Percentiles rank a stretch among this genome's conserved stretches.
These are phyloP conservation scores for Yamadazyma nakazawae DNA, from an alignment of 805 yeast species.

Conservation along the genomic window DNA sequence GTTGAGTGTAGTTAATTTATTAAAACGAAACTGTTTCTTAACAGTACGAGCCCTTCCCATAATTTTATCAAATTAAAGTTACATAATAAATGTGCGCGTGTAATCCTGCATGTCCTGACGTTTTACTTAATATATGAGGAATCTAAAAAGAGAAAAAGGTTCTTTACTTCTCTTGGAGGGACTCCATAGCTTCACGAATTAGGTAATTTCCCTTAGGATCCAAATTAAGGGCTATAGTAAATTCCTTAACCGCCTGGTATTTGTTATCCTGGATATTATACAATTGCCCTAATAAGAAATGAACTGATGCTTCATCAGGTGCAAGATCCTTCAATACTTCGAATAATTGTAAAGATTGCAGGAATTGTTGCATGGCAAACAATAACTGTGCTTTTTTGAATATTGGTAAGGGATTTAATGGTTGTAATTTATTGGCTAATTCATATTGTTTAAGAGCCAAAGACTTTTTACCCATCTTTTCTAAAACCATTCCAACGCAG, in stretches of 20 bases:
- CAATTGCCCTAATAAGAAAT: slow-evolving; percentile 81
- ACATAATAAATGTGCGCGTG: no score
- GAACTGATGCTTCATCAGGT: slow-evolving; percentile 94
- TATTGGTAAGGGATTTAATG: slow-evolving; percentile 78
- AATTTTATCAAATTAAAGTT: no score
- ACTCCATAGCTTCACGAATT: slow-evolving; percentile 79
- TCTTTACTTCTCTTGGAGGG: slow-evolving; percentile 27
- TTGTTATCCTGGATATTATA: slow-evolving; percentile 74
- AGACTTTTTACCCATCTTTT: slow-evolving; percentile 62
- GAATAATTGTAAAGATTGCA: slow-evolving; percentile 70
- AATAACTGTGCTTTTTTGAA: slow-evolving; percentile 85
- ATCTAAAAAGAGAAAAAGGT: neutral
- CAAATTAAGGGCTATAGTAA: slow-evolving; percentile 82
- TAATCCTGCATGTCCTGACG: no score
- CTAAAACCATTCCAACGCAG: slow-evolving; percentile 91
- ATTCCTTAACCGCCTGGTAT: slow-evolving; percentile 76
- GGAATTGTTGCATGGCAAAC: slow-evolving; percentile 66
- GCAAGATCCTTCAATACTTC: slow-evolving; percentile 71
- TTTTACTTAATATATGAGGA: neutral
- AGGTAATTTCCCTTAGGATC: slow-evolving; percentile 92
- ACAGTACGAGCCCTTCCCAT: no score
- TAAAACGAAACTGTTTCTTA: no score
- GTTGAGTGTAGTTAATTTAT: no score
- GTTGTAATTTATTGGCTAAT: slow-evolving; percentile 79
- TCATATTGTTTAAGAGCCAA: slow-evolving; percentile 81